Evolutionary conservation across 1,284 basidiomycete species (phyloP).

Genomic region (Pholiota adiposa): DNA sequence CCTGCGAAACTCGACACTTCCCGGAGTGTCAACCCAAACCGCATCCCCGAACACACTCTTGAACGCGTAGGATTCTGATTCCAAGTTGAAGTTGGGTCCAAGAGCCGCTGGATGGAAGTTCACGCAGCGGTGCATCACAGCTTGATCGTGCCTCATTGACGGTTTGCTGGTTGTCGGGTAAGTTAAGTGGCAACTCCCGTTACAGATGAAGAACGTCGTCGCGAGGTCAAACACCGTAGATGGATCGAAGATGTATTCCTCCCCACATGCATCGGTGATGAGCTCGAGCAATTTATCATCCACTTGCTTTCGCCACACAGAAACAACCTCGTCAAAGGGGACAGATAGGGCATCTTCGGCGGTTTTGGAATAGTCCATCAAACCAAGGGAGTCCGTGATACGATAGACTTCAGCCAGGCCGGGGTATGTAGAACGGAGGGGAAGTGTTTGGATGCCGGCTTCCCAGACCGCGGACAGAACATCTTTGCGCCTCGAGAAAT

Average conservation of each 20-base stretch:
- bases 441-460: background rate
- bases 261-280: background rate
- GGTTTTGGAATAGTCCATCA: background rate
- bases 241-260: background rate
- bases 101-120: background rate
- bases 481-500: background rate
- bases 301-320: background rate
- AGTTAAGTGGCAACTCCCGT: background rate
- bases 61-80: background rate
- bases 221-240: constrained; percentile 8
- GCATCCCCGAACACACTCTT: background rate
- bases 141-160: background rate
- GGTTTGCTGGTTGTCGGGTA: background rate
- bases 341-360: background rate
- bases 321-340: background rate
- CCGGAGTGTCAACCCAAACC: background rate
- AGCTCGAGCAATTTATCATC: background rate
- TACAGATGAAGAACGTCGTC: constrained; percentile 3
- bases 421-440: background rate
- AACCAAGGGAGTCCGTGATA: background rate
- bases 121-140: background rate
- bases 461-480: background rate
- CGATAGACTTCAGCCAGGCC: background rate
- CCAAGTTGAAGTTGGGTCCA: no score
- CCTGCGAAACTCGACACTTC: background rate